Evolutionary conservation across 2,329 filamentous ascomycete genomes (phyloP).

Genomic region (Orbilia ellipsospora): DNA sequence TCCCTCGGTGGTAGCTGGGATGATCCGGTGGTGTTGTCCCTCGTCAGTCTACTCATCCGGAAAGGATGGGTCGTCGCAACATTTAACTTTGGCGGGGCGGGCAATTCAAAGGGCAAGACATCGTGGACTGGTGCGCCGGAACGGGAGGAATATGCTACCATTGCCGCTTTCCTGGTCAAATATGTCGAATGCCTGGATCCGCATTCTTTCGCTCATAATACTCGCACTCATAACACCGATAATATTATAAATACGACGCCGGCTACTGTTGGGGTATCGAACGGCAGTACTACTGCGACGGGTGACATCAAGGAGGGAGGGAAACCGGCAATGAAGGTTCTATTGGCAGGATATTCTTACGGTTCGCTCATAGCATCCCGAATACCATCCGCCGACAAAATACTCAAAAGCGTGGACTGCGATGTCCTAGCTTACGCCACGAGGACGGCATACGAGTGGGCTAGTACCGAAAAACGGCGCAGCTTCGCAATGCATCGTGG

Average conservation of each 20-base stretch:
- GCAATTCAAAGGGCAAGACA: slow-evolving; percentile 78
- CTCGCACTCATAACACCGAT: not conserved
- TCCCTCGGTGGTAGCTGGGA: slow-evolving; percentile 86
- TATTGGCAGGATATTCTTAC: slow-evolving; percentile 89
- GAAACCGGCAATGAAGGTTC: slow-evolving; percentile 60
- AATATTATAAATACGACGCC: not conserved
- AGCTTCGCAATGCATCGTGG: slow-evolving; percentile 49
- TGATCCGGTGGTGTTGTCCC: slow-evolving; percentile 78
- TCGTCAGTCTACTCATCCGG: slow-evolving; percentile 73
- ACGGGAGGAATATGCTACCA: slow-evolving; percentile 81
- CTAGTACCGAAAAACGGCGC: slow-evolving; percentile 47
- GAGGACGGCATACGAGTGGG: slow-evolving; percentile 51
- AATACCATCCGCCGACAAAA: slow-evolving; percentile 69
- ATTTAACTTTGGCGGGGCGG: slow-evolving; percentile 90
- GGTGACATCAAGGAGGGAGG: slow-evolving; percentile 21
- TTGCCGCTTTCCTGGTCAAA: slow-evolving; percentile 80
- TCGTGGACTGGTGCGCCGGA: slow-evolving; percentile 89
- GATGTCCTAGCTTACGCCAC: slow-evolving; percentile 53
- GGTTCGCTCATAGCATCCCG: slow-evolving; percentile 83
- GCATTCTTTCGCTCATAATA: slow-evolving; percentile 15
- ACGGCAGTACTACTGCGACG: not conserved
- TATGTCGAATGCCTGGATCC: slow-evolving; percentile 67
- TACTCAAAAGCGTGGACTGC: slow-evolving; percentile 64
- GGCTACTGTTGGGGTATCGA: too few species aligned
- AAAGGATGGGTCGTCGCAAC: slow-evolving; percentile 81